Base-by-base conservation (phyloP, 2,329 filamentous ascomycete genomes). In the Anisogramma anomala region DNA sequence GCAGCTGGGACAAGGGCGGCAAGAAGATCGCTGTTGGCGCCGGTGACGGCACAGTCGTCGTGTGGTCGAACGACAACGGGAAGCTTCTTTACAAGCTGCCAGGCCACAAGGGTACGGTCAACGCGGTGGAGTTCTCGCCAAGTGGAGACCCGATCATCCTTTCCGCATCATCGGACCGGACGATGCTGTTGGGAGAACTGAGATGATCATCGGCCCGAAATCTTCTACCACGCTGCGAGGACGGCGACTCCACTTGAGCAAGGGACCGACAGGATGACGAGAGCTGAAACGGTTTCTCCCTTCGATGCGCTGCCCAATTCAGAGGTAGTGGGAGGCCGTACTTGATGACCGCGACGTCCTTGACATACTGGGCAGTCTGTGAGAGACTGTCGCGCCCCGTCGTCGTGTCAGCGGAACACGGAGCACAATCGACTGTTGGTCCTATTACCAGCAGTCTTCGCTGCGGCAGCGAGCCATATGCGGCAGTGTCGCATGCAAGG, bases 71-170 rank as follows among this genome's bases (percentile, higher is more conserved):
- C 42, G 79, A 84, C 57, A 83, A 75, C n/a, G 88, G 84, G 44
- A 96, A 93, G 66, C 68, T 98, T 52, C 61, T 94, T 49, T 93
- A 95, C 64, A 96, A 96, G 64, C 70, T 98, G 39, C 91, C 91
- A 1, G 91, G 91, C 1, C 91, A 98, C 60, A 91, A 87, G 63
- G 91, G 89, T 25, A 85, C 84, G 0, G 91, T 96, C 38, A 98
- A 96, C 58, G 87, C 89, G 58, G 89, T 89, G 41, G 82, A 93
- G 52, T 93, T 98, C 57, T 82, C 85, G 36, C 87, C 89, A 4
- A 74, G 75, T 28, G 77, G 82, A 46, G 87, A 95, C 53, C 86
- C 87, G 15, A 83, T 95, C 47, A 74, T 94, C 59, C 72, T 94
- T 32, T 91, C 87, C 41, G 85, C 80, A 20, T 94, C 86, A 7